Evolutionary conservation across 1,139 yeast species (phyloP).

Genomic region (Geotrichum citri-aurantii): DNA sequence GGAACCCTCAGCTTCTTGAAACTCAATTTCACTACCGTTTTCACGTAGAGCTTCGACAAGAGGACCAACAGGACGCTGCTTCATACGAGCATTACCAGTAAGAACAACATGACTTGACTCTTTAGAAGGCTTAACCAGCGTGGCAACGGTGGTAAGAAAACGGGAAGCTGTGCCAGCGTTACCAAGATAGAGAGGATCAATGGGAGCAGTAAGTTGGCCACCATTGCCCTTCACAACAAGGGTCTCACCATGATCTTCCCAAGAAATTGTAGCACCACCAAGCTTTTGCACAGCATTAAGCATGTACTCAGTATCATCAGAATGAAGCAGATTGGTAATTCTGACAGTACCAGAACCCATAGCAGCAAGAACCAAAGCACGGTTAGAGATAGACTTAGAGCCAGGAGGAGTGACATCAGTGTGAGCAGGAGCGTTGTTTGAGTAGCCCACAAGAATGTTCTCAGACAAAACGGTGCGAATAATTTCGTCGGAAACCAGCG

Average conservation of each 20-base stretch:
- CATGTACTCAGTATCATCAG: conserved; percentile 95
- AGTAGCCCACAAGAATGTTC: conserved; percentile 54
- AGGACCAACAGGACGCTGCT: conserved; percentile 96
- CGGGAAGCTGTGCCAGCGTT: conserved; percentile 99
- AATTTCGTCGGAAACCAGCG: conserved; percentile 72
- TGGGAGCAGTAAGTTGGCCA: conserved; percentile 60
- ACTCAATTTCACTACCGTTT: conserved; percentile 73
- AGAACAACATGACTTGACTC: conserved; percentile 49
- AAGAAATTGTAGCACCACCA: conserved; percentile 72
- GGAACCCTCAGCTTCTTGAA: conserved; percentile 72
- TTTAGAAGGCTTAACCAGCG: conserved; percentile 53
- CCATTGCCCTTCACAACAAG: conserved; percentile 84
- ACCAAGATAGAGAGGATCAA: conserved; percentile 72
- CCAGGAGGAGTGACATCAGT: conserved; percentile 81
- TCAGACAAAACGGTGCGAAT: conserved; percentile 80
- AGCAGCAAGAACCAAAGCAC: conserved; percentile 91
- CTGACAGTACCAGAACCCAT: conserved; percentile 80
- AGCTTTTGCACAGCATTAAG: conserved; percentile 73
- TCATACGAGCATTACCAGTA: conserved; percentile 96
- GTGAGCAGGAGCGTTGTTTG: conserved; percentile 41
- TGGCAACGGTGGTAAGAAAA: conserved; percentile 85
- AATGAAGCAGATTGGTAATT: conserved; percentile 80
- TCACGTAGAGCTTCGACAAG: conserved; percentile 80
- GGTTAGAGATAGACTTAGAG: conserved; percentile 90
- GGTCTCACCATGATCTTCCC: conserved; percentile 82